phyloP scores from a whole-genome alignment of 2,329 filamentous ascomycete genomes.

The Didymella segeticola region DNA sequence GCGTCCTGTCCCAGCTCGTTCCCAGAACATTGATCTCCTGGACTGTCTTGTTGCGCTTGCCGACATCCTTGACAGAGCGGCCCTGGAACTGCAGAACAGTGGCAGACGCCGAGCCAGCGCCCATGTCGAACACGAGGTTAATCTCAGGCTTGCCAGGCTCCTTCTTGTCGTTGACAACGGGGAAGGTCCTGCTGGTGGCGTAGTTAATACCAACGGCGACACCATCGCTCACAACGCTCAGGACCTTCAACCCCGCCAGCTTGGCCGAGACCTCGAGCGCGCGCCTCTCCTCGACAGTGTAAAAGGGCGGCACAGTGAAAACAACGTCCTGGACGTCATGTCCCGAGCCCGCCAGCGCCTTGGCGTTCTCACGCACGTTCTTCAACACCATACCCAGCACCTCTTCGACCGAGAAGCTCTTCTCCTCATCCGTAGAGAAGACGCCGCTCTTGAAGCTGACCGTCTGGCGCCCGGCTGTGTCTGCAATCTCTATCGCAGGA shows the following conservation, averaged over 20 bases:
- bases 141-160: slow-evolving; percentile 87
- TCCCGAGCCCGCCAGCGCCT: slow-evolving; percentile 78
- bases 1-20: slow-evolving; percentile 83
- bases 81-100: slow-evolving; percentile 90
- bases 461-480: slow-evolving; percentile 65
- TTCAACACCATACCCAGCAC: slow-evolving; percentile 95
- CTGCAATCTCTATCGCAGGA: slow-evolving; percentile 75
- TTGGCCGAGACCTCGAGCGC: slow-evolving; percentile 84
- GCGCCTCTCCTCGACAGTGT: slow-evolving; percentile 86
- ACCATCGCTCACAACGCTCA: slow-evolving; percentile 86
- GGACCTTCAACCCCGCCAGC: slow-evolving; percentile 84
- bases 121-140: slow-evolving; percentile 97
- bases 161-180: slow-evolving; percentile 65
- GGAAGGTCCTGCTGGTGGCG: slow-evolving; percentile 88
- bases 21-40: slow-evolving; percentile 93
- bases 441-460: slow-evolving; percentile 81
- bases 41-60: slow-evolving; percentile 93
- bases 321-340: slow-evolving; percentile 80
- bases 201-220: slow-evolving; percentile 95
- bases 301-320: slow-evolving; percentile 89
- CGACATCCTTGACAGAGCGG: slow-evolving; percentile 86
- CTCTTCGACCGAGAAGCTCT: slow-evolving; percentile 81
- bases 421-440: slow-evolving; percentile 68
- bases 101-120: slow-evolving; percentile 90
- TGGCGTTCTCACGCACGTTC: slow-evolving; percentile 88